These are phyloP conservation scores for Microsporum canis DNA, from an alignment of 2,329 filamentous ascomycete genomes.

Conservation along the genomic window DNA sequence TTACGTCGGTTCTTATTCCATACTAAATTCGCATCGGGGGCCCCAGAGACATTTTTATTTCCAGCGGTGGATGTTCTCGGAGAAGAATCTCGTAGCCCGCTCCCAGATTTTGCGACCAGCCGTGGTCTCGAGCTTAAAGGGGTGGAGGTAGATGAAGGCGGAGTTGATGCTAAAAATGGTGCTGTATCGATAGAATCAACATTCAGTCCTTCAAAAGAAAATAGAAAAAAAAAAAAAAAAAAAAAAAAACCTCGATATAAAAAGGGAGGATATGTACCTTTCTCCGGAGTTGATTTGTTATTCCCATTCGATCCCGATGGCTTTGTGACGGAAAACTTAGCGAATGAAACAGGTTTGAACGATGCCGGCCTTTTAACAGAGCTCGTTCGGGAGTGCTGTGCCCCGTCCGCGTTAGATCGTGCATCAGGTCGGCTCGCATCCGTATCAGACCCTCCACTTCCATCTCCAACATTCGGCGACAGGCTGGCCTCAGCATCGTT, in stretches of 20 bases:
- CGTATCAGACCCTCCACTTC: conserved; percentile 49
- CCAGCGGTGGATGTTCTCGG: conserved; percentile 39
- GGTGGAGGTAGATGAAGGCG: conserved; percentile 27
- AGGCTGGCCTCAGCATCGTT: conserved; percentile 31
- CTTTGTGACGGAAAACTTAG: conserved; percentile 55
- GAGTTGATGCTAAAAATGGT: conserved; percentile 26
- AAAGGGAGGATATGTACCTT: conserved; percentile 33
- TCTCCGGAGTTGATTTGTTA: conserved; percentile 42
- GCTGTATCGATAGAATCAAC: conserved; percentile 16
- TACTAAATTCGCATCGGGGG: conserved; percentile 56
- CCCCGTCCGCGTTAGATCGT: conserved; percentile 34
- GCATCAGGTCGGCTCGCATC: conserved; percentile 48
- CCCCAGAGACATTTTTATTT: conserved; percentile 36
- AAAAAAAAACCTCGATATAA: neutral
- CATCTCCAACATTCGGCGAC: conserved; percentile 30
- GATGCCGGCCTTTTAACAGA: conserved; percentile 50
- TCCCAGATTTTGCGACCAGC: conserved; percentile 52
- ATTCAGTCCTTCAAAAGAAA: neutral
- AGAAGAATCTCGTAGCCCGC: conserved; percentile 40
- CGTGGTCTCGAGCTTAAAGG: conserved; percentile 43
- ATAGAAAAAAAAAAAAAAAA: neutral
- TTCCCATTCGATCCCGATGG: conserved; percentile 43
- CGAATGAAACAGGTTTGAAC: conserved; percentile 56
- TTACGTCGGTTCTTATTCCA: conserved; percentile 58
- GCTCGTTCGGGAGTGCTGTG: conserved; percentile 35